Base-by-base conservation (phyloP, 139 green algal species). In the Choricystis sp. region DNA sequence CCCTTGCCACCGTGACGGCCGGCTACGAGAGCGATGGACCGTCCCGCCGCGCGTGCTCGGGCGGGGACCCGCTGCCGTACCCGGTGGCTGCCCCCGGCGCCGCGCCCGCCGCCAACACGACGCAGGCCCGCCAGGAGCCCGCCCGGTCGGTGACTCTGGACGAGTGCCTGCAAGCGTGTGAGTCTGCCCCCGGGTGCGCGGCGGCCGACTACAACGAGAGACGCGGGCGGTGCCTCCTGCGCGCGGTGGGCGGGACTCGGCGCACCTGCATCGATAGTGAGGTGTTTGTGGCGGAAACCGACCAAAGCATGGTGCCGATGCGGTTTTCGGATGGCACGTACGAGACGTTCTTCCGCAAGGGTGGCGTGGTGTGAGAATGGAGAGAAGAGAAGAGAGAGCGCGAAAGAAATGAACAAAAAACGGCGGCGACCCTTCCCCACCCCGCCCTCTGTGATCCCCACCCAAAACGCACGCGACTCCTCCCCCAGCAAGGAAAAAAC, bases 131-230 rank as follows among this genome's bases (percentile, higher is more conserved):
- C 22, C 64, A 66, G 4, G 74, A 72, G 16, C 80, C 75, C 1
- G 24, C 56, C 23, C 31, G 61, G 1, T 22, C 60, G 2, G 66
- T 76, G 5, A 29, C 49, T 22, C 56, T 64, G 14, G 25, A 58
- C 29, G 52, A 72, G 19, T 81, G 75, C 66, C 72, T 80, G 75
- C 49, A 68, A 27, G 75, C 75, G 21, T 81, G 75, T 40, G 61
- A 70, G 4, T 48, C 31, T 1, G 75, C 67, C 24, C 62, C 63
- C 3, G 40, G 60, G 26, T 81, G 75, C 58, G 61, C 71, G 30
- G 69, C 63, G 20, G 81, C 80, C 27, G 31, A 74, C 25, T 81
- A 73, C 55, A 80, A 79, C 60, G 63, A 67, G 22, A 49, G 27
- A 0, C 28, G 60, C 57, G n/a, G 40, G 40, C 40, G 40, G 40